Percentiles rank a stretch among this genome's conserved stretches.
Evolutionary conservation across 208 protist species (phyloP).

Genomic region (Trypanosomatidae sp.): DNA sequence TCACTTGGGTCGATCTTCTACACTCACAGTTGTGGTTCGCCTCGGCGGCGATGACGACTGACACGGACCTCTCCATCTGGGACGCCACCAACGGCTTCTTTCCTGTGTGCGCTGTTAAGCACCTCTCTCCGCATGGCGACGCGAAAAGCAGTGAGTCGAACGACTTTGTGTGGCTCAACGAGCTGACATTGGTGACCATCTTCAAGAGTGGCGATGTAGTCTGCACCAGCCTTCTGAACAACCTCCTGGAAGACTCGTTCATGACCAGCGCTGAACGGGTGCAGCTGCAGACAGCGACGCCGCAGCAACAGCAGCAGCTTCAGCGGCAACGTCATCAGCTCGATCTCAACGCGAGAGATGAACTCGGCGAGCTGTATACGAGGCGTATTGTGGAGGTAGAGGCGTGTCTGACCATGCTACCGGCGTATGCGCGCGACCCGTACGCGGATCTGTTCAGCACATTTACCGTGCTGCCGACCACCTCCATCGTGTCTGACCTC

Average conservation of each 20-base stretch:
- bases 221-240: slow-evolving; percentile 61
- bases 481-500: slow-evolving; percentile 52
- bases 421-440: slow-evolving; percentile 27
- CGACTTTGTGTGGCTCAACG: slow-evolving; percentile 83
- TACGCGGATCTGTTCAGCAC: slow-evolving; percentile 53
- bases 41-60: slow-evolving; percentile 51
- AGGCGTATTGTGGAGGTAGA: slow-evolving; percentile 17
- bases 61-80: slow-evolving; percentile 75
- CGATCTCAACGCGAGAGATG: slow-evolving; percentile 7
- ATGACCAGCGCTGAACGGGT: slow-evolving; percentile 5
- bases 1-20: slow-evolving; percentile 36
- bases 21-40: slow-evolving; percentile 83
- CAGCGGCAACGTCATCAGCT: neutral
- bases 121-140: slow-evolving; percentile 14
- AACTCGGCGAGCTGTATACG: slow-evolving; percentile 14
- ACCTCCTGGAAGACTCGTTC: slow-evolving; percentile 24
- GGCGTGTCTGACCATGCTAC: slow-evolving; percentile 14
- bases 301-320: slow-evolving; percentile 14
- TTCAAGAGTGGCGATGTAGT: slow-evolving; percentile 68
- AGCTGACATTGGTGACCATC: slow-evolving; percentile 67
- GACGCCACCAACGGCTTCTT: slow-evolving; percentile 67
- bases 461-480: slow-evolving; percentile 60
- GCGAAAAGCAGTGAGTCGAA: slow-evolving; percentile 35
- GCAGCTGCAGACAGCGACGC: slow-evolving; percentile 1
- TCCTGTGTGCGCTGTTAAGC: slow-evolving; percentile 53